phyloP scores from a whole-genome alignment of 805 yeast species.

The Clavispora fructus region DNA sequence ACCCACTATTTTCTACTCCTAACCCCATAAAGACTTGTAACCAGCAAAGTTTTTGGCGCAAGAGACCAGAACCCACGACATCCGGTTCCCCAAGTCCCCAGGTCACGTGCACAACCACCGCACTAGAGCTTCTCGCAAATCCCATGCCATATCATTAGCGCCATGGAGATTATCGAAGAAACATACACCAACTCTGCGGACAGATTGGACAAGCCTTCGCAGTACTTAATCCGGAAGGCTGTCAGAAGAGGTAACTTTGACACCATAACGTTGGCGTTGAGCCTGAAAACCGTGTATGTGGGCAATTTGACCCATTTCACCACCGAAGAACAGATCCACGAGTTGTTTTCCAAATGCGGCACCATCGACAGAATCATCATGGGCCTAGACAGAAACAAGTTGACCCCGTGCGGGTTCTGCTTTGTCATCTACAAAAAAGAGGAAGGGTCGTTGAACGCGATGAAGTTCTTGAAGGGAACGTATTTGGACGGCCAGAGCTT shows the following conservation, averaged over 20 bases:
- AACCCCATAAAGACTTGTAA: too few species aligned
- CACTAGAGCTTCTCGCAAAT: background rate
- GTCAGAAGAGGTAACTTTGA: constrained; percentile 46
- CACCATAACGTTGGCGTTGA: constrained; percentile 60
- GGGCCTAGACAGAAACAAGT: constrained; percentile 89
- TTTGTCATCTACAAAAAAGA: constrained; percentile 73
- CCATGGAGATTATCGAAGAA: constrained; percentile 38
- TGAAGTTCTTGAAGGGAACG: constrained; percentile 77
- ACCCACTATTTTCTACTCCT: too few species aligned
- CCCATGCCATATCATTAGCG: background rate
- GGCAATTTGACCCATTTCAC: constrained; percentile 89
- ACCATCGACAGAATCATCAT: constrained; percentile 73
- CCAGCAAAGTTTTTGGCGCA: too few species aligned
- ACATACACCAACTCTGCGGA: constrained; percentile 58
- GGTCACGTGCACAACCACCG: background rate
- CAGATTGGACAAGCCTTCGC: constrained; percentile 68
- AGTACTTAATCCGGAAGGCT: constrained; percentile 64
- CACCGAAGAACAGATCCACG: constrained; percentile 91
- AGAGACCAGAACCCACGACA: too few species aligned
- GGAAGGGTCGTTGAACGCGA: constrained; percentile 72
- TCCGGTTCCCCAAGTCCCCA: too few species aligned
- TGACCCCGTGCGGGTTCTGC: constrained; percentile 96
- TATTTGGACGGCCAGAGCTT: constrained; percentile 77
- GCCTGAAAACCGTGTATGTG: constrained; percentile 76
- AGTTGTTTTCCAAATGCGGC: constrained; percentile 80